Evolutionary conservation across 2,329 filamentous ascomycete species (phyloP).

Genomic region (Colletotrichum falcatum): DNA sequence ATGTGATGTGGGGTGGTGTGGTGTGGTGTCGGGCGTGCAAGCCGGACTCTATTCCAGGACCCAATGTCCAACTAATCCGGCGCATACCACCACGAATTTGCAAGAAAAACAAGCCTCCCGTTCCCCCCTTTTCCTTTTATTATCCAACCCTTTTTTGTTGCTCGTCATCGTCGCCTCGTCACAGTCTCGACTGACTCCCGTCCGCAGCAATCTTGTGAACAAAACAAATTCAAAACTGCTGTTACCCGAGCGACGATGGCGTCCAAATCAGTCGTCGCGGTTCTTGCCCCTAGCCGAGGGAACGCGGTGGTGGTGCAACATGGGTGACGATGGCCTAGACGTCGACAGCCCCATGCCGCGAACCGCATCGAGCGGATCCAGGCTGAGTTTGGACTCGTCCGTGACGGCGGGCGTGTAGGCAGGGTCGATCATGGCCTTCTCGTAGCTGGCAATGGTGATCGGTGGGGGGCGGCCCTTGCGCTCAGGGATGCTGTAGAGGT

Average conservation of each 20-base stretch:
- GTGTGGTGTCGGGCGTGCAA: constrained; percentile 27
- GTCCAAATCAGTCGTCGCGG: constrained; percentile 37
- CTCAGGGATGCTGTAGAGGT: constrained; percentile 82
- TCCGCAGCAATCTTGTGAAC: neutral
- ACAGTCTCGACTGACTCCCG: neutral
- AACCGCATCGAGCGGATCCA: constrained; percentile 56
- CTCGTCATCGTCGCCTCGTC: constrained; percentile 1
- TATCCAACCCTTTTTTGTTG: constrained; percentile 35
- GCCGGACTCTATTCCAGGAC: constrained; percentile 37
- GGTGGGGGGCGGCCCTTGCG: constrained; percentile 71
- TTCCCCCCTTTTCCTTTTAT: constrained; percentile 25
- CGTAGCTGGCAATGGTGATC: constrained; percentile 78
- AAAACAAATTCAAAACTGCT: neutral
- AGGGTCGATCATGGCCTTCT: constrained; percentile 75
- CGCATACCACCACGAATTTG: constrained; percentile 11
- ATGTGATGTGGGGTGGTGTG: constrained; percentile 10
- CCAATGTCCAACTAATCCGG: constrained; percentile 25
- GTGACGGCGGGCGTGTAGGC: constrained; percentile 53
- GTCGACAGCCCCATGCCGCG: constrained; percentile 56
- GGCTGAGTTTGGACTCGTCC: constrained; percentile 50
- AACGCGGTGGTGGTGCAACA: constrained; percentile 47
- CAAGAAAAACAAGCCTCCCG: constrained; percentile 15
- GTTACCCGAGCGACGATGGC: neutral
- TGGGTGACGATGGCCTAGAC: constrained; percentile 61
- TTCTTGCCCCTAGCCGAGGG: constrained; percentile 40